A percentile compares a stretch with the other conserved stretches of the same genome.
phyloP scores from a whole-genome alignment of 495 filamentous ascomycete genomes.

The Immersiella caudata region DNA sequence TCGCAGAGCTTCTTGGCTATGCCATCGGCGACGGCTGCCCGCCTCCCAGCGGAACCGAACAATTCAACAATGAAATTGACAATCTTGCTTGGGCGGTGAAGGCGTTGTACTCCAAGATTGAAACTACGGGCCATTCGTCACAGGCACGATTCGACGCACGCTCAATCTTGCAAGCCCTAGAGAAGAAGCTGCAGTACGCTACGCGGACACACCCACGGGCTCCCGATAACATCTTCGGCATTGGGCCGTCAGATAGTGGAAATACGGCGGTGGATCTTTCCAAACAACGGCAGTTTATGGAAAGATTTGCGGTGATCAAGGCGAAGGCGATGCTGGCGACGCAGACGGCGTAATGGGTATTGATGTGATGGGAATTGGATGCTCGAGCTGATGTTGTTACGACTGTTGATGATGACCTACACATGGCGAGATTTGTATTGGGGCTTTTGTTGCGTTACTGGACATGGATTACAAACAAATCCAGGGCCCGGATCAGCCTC shows the following conservation, averaged over 20 bases:
- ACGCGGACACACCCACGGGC: slow-evolving; percentile 67
- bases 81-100: slow-evolving; percentile 63
- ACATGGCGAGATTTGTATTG: too few species aligned
- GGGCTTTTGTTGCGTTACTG: too few species aligned
- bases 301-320: slow-evolving; percentile 47
- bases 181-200: slow-evolving; percentile 69
- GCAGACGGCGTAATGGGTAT: too few species aligned
- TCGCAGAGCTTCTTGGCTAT: slow-evolving; percentile 69
- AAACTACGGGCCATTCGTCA: slow-evolving; percentile 72
- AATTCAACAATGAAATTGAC: slow-evolving; percentile 73
- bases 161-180: slow-evolving; percentile 67
- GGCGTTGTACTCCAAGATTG: slow-evolving; percentile 68
- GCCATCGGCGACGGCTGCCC: slow-evolving; percentile 66
- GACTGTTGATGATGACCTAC: too few species aligned
- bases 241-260: slow-evolving; percentile 27
- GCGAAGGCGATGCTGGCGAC: background rate
- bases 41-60: slow-evolving; percentile 41
- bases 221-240: slow-evolving; percentile 60
- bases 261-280: slow-evolving; percentile 36
- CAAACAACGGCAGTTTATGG: slow-evolving; percentile 48
- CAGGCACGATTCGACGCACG: slow-evolving; percentile 75
- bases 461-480: too few species aligned
- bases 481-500: too few species aligned
- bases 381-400: too few species aligned
- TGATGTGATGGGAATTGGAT: too few species aligned